phyloP scores from a whole-genome alignment of 1,139 yeast species.

The Candida tunisiensis region DNA sequence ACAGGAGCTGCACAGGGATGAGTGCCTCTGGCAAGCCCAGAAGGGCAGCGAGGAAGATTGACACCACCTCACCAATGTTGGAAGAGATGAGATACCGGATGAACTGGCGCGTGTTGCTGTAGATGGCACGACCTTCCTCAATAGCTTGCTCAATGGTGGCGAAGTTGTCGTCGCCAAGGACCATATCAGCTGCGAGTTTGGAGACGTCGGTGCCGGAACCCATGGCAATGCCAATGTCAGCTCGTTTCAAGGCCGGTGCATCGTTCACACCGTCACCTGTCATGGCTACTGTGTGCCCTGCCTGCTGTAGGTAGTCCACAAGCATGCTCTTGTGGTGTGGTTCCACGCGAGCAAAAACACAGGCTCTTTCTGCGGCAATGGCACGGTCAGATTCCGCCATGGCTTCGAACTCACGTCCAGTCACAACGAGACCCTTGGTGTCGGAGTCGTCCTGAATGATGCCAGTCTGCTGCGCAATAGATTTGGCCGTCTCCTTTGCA shows the following conservation, averaged over 20 bases:
- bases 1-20: no score
- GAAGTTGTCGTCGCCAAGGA: slow-evolving; percentile 59
- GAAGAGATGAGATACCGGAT: no score
- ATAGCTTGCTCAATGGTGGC: slow-evolving; percentile 64
- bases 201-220: slow-evolving; percentile 78
- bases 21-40: no score
- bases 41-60: no score
- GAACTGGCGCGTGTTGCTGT: no score
- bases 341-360: slow-evolving; percentile 74
- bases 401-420: no score
- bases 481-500: slow-evolving; percentile 68
- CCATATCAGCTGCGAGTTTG: slow-evolving; percentile 65
- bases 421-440: slow-evolving; percentile 26
- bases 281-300: slow-evolving; percentile 61
- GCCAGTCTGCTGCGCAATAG: slow-evolving; percentile 78
- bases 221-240: slow-evolving; percentile 84
- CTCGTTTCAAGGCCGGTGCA: slow-evolving; percentile 63
- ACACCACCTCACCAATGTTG: no score
- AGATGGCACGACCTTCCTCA: slow-evolving; percentile 75
- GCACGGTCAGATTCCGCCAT: slow-evolving; percentile 43
- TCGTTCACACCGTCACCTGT: slow-evolving; percentile 84
- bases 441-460: slow-evolving; percentile 55
- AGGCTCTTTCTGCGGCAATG: slow-evolving; percentile 49
- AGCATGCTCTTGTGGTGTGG: slow-evolving; percentile 75
- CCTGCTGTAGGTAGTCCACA: slow-evolving; percentile 69